Evolutionary conservation across 2,329 filamentous ascomycete genomes (phyloP).

Genomic region (Hypoxylon sp.): DNA sequence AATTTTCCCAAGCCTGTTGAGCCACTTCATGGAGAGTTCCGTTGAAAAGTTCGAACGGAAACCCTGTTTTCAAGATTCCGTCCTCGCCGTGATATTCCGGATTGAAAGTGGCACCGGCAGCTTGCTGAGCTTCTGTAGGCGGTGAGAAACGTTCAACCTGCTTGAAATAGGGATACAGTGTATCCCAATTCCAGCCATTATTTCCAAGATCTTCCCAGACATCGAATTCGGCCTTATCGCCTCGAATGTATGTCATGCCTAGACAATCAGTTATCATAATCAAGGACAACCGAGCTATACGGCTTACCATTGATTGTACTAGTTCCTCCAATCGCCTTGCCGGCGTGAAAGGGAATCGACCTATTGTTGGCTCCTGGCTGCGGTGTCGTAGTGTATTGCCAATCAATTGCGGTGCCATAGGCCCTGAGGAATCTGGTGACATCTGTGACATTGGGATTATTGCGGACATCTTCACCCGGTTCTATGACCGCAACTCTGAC

Average conservation of each 20-base stretch:
- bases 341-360: slow-evolving; percentile 53
- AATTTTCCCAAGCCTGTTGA: slow-evolving; percentile 52
- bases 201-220: slow-evolving; percentile 61
- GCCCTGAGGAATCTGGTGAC: slow-evolving; percentile 47
- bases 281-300: slow-evolving; percentile 15
- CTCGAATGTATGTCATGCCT: slow-evolving; percentile 63
- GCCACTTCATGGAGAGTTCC: slow-evolving; percentile 50
- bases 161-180: slow-evolving; percentile 62
- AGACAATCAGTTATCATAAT: slow-evolving; percentile 28
- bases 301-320: slow-evolving; percentile 57
- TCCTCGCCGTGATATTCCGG: slow-evolving; percentile 53
- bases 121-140: slow-evolving; percentile 53
- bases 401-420: slow-evolving; percentile 52
- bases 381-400: slow-evolving; percentile 53
- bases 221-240: slow-evolving; percentile 58
- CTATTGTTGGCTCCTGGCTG: slow-evolving; percentile 53
- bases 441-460: slow-evolving; percentile 54
- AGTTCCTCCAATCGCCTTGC: slow-evolving; percentile 57
- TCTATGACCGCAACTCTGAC: slow-evolving; percentile 56
- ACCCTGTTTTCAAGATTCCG: slow-evolving; percentile 57
- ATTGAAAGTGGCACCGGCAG: slow-evolving; percentile 55
- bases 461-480: slow-evolving; percentile 54
- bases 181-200: slow-evolving; percentile 60
- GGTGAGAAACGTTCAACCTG: slow-evolving; percentile 56
- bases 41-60: slow-evolving; percentile 53